phyloP scores from a whole-genome alignment of 305 asterid genomes.

The Fraxinus greggii region DNA sequence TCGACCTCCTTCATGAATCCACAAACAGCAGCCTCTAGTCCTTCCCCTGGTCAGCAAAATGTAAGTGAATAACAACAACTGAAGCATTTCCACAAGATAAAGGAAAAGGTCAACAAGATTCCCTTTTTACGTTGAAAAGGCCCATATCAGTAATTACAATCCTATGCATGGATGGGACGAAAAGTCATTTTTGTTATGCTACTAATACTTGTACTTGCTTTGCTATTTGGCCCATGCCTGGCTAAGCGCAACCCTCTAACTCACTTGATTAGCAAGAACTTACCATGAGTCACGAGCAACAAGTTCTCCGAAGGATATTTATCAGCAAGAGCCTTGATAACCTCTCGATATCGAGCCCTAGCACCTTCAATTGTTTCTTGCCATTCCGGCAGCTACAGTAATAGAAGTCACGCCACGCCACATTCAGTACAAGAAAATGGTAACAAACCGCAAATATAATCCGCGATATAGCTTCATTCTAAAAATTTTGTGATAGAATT shows the following conservation, averaged over 20 bases:
- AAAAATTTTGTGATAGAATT: not conserved
- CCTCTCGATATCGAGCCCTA: conserved; percentile 54
- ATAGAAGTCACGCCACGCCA: conserved; percentile 17
- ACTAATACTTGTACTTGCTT: not conserved
- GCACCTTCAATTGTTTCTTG: conserved; percentile 57
- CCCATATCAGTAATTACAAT: not conserved
- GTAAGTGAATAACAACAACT: not conserved
- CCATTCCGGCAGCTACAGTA: conserved; percentile 73
- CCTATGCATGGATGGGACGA: not conserved
- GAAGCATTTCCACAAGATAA: not conserved
- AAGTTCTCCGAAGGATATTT: conserved; percentile 80
- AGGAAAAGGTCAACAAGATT: not conserved
- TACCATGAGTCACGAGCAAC: conserved; percentile 86
- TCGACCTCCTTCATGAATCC: conserved; percentile 29
- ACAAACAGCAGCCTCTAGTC: conserved; percentile 62
- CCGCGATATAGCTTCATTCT: not conserved
- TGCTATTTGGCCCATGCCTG: not conserved
- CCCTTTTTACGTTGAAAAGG: not conserved
- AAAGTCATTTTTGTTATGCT: not conserved
- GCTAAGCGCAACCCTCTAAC: not conserved
- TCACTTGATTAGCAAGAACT: conserved; percentile 12
- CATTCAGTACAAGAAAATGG: conserved; percentile 7
- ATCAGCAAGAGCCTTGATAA: conserved; percentile 71
- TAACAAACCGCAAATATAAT: not conserved
- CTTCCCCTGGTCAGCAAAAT: conserved; percentile 60